Conservation (phyloP, 805 yeast species). For the Candida manassasensis region DNA sequence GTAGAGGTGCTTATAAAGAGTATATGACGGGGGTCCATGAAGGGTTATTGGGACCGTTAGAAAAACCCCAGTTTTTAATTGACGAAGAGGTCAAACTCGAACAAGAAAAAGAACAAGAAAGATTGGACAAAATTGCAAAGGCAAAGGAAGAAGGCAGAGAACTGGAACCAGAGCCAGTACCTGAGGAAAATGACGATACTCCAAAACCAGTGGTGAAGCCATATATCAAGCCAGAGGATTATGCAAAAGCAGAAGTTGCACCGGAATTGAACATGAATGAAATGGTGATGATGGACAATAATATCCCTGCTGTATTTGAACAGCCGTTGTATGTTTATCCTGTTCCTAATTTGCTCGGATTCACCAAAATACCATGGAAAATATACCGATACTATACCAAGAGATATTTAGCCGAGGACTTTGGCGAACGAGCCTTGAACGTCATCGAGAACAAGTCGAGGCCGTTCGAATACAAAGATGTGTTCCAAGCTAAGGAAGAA, state of each 20-base stretch:
- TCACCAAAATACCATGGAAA: conserved; percentile 68
- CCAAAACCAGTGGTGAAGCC: conserved; percentile 53
- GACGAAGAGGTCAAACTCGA: conserved; percentile 14
- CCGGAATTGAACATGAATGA: conserved; percentile 48
- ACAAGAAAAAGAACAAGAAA: conserved; percentile 11
- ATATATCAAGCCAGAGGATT: conserved; percentile 57
- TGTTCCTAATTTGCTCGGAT: conserved; percentile 76
- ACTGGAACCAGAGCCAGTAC: conserved; percentile 25
- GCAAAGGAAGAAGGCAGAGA: conserved; percentile 19
- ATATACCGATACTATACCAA: conserved; percentile 73
- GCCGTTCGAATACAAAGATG: conserved; percentile 45
- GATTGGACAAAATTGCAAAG: conserved; percentile 6
- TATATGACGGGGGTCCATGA: conserved; percentile 88
- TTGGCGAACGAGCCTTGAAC: conserved; percentile 51
- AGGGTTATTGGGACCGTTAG: conserved; percentile 90
- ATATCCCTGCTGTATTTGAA: conserved; percentile 57
- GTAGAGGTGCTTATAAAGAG: conserved; percentile 95
- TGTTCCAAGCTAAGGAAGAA: conserved; percentile 48
- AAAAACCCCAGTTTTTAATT: conserved; percentile 24
- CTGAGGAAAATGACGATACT: conserved; percentile 12
- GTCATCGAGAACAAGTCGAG: conserved; percentile 50
- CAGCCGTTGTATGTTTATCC: conserved; percentile 78
- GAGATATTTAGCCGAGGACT: conserved; percentile 64
- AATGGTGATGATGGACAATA: conserved; percentile 25
- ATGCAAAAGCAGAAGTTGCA: conserved; percentile 50